phyloP scores from a whole-genome alignment of 148 eudicot species.

The Rhododendron vialii region DNA sequence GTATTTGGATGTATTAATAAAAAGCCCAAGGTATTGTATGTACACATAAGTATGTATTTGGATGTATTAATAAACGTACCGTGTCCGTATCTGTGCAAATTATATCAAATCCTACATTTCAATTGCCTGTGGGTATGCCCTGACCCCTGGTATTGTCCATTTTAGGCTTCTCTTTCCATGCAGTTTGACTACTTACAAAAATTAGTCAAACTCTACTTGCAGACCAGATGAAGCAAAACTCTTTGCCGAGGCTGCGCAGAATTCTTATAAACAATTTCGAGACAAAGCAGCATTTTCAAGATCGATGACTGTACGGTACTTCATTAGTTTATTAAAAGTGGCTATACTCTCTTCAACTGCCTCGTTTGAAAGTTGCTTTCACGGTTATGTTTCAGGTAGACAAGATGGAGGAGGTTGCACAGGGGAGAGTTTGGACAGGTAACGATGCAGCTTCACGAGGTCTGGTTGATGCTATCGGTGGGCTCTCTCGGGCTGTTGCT shows the following conservation, averaged over 20 bases:
- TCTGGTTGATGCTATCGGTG: conserved; percentile 89
- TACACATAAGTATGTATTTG: neutral
- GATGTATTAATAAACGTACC: neutral
- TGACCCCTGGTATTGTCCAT: neutral
- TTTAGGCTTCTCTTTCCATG: conserved; percentile 1
- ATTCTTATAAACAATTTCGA: conserved; percentile 68
- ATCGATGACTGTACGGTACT: conserved; percentile 69
- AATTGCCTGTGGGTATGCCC: neutral
- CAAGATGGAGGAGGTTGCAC: conserved; percentile 87
- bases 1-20: neutral
- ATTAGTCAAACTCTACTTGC: conserved; percentile 5
- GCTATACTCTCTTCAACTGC: neutral
- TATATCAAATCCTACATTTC: no score
- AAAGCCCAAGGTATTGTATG: neutral
- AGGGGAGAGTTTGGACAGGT: conserved; percentile 97
- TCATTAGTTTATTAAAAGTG: neutral
- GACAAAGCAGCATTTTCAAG: conserved; percentile 93
- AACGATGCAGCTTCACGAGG: conserved; percentile 75
- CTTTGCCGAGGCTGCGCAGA: conserved; percentile 68
- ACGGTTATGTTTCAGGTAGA: conserved; percentile 43
- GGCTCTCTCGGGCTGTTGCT: conserved; percentile 78
- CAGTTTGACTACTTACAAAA: neutral
- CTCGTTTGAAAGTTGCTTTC: neutral
- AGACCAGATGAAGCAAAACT: conserved; percentile 92
- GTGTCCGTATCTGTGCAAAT: neutral